Base-by-base conservation (phyloP, 768 basidiomycete genomes). In the Suillus subalutaceus region DNA sequence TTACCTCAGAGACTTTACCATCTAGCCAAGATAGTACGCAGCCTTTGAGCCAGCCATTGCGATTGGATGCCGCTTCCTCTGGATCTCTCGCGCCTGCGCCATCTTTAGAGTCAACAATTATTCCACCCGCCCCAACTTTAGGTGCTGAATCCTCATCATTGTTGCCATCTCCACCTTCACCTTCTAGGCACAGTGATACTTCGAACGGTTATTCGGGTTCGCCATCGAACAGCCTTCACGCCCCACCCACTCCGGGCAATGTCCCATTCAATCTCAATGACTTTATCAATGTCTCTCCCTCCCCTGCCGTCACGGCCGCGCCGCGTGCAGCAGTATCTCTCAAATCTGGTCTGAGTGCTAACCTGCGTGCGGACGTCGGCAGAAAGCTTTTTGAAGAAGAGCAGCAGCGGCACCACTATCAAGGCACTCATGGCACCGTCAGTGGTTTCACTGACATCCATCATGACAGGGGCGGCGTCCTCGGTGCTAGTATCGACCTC, bases 251-350 rank as follows among this genome's bases (percentile, higher is more conserved):
- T 3, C 79, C 80, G 35, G 77, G 67, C 44, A 71, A 69, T 46
- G 76, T 68, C 70, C 77, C 70, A 76, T 90, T 92, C 77, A 89
- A 90, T 74, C 80, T 90, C 66, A 84, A 84, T 68, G 90, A 92
- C 65, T 92, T 87, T 73, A 86, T 91, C 72, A 87, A 92, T 69
- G 88, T 88, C 44, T 91, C 90, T 32, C 89, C 89, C 16, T 88
- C 88, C 4, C 87, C 88, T 6, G 79, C 82, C 15, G 75, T 82
- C 18, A 78, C 76, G 16, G 65, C 73, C 2, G 71, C 76, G 56
- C 72, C 72, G 12, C 79, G 71, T 40, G 73, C 75, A 57, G 68
- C 77, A n/a, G 72, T 78, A 32, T 74, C 63, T 70, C 71, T 72
- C 71, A 71, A 71, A 69, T 72, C 75, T 30, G 73, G 74, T 52